Evolutionary conservation across 2,329 filamentous ascomycete genomes (phyloP).

Genomic region (Trichoderma sp.): DNA sequence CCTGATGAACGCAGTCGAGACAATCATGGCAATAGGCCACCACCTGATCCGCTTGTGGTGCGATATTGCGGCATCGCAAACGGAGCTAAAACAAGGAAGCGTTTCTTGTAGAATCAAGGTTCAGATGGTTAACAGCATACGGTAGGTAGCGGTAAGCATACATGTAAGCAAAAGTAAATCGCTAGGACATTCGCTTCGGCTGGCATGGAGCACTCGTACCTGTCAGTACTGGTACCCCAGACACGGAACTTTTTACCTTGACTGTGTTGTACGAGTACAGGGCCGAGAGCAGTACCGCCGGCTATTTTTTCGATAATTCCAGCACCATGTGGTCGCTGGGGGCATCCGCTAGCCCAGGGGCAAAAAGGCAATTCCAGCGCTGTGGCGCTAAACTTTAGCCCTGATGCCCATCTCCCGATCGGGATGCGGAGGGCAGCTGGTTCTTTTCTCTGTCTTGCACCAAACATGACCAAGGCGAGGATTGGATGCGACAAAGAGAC

Average conservation of each 20-base stretch:
- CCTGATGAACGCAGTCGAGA: not conserved
- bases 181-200: not conserved
- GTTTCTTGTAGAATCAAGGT: not conserved
- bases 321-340: not conserved
- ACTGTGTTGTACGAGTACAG: not conserved
- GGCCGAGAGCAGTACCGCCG: not conserved
- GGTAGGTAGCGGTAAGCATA: not conserved
- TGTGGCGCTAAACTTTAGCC: slow-evolving; percentile 16
- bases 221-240: not conserved
- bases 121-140: not conserved
- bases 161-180: not conserved
- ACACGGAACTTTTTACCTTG: not conserved
- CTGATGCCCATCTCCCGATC: slow-evolving; percentile 14
- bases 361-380: slow-evolving; percentile 11
- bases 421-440: slow-evolving; percentile 1
- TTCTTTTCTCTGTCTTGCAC: not conserved
- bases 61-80: not conserved
- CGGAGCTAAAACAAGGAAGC: not conserved
- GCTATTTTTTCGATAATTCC: not conserved
- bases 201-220: not conserved
- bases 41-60: slow-evolving; percentile 4
- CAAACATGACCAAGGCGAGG: not conserved
- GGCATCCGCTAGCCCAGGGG: not conserved
- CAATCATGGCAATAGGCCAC: not conserved
- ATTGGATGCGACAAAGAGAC: not conserved